Conservation (phyloP, 2,329 filamentous ascomycete species). For the Myriosclerotinia curreyana region DNA sequence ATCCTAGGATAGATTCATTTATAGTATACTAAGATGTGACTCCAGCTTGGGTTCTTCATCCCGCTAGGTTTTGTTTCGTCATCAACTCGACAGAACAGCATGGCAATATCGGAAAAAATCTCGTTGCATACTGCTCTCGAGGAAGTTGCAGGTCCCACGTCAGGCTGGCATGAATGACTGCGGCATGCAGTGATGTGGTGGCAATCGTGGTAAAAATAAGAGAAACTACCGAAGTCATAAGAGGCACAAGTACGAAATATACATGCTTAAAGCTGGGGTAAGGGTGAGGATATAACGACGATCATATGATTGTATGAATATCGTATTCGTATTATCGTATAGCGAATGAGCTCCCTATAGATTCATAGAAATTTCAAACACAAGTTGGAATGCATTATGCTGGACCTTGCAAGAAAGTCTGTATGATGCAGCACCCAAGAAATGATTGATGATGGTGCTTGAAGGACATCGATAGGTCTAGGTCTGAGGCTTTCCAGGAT, state of each 20-base stretch:
- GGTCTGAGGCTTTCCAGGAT: neutral
- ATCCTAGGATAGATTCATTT: conserved; percentile 6
- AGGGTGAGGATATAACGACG: neutral
- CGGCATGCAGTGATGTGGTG: conserved; percentile 1
- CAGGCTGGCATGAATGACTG: conserved; percentile 5
- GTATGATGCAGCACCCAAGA: neutral
- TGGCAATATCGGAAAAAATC: neutral
- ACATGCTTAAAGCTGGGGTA: neutral
- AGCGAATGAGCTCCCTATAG: neutral
- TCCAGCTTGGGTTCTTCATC: neutral
- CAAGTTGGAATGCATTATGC: neutral
- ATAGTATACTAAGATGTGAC: neutral
- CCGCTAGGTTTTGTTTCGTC: neutral
- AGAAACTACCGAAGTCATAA: neutral
- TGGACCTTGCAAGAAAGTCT: neutral
- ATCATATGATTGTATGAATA: conserved; percentile 6
- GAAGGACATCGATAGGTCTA: neutral
- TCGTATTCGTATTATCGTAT: neutral
- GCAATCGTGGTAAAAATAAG: neutral
- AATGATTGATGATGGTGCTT: neutral
- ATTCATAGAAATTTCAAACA: neutral
- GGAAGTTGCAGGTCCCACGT: neutral
- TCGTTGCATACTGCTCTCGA: neutral
- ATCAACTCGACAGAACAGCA: neutral
- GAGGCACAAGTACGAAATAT: neutral